Evolutionary conservation across 2,329 filamentous ascomycete genomes (phyloP), one percentile per base, ranked within the genome.

Genomic region (Fusarium austroafricanum): DNA sequence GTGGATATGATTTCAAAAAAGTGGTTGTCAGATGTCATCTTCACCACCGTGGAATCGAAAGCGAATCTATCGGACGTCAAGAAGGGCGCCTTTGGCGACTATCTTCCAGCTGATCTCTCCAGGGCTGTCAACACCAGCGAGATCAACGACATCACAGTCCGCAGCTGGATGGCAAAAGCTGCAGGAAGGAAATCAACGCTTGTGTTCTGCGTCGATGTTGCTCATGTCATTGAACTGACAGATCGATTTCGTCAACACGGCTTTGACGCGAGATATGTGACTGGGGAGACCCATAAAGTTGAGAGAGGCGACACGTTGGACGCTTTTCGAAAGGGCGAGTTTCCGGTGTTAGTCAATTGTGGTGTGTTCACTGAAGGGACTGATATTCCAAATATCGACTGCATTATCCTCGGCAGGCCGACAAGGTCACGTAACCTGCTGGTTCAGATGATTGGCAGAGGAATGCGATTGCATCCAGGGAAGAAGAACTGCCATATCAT

Each of bases 331-430:
- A 84, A 82, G 3, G 87, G 89, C 10, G 87, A 94, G 42, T 98
- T 92, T 66, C 93, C 93, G 0, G 93, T 99, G 2, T 84, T 99
- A 15, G 81, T 99, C 51, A 99, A 99, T 76, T 98, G 96, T 75
- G 94, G 94, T 10, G 92, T 99, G 39, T 98, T 97, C 75, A 98
- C 95, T 0, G 96, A 99, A 81, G 96, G 96, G 3, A 99, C 96
- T 1, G 96, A 99, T 75, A 97, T 99, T 31, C 96, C 96, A 8
- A 97, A 97, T 76, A 92, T 99, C 69, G 96, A 99, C 80, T 98
- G 96, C 75, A 88, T 99, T 23, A 76, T 99, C 10, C 85, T 99
- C 10, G 94, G 92, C 5, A 85, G 96, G 23, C 96, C 96, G 1
- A 99, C 96, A 2, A 90, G 90, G 71, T 98, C 96, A 17, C 89